These are phyloP conservation scores for Lentinula boryana DNA, from an alignment of 768 basidiomycete genomes.

Conservation along the genomic window DNA sequence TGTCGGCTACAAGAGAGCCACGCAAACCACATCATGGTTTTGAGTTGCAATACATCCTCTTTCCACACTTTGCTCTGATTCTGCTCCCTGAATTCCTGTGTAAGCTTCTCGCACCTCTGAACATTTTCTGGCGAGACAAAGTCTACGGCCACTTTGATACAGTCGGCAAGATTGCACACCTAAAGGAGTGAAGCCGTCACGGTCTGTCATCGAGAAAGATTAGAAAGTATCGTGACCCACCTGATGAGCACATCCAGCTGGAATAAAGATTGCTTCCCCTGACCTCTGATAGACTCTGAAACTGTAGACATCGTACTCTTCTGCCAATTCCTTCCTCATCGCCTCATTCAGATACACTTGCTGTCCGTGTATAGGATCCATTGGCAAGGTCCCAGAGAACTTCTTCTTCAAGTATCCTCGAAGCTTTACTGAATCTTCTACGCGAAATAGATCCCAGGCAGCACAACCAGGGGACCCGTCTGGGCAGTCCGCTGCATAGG, in stretches of 20 bases:
- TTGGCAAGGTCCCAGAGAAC: slow-evolving; percentile 44
- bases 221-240: slow-evolving; percentile 29
- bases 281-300: slow-evolving; percentile 85
- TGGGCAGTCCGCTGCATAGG: slow-evolving; percentile 51
- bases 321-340: slow-evolving; percentile 61
- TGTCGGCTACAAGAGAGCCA: slow-evolving; percentile 64
- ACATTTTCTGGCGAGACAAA: slow-evolving; percentile 96
- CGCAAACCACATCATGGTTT: slow-evolving; percentile 92
- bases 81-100: slow-evolving; percentile 84
- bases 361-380: slow-evolving; percentile 90
- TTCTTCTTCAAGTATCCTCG: slow-evolving; percentile 67
- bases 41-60: slow-evolving; percentile 86
- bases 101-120: slow-evolving; percentile 75
- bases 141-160: slow-evolving; percentile 92
- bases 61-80: slow-evolving; percentile 89
- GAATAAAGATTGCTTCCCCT: slow-evolving; percentile 93
- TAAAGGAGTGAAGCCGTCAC: slow-evolving; percentile 21
- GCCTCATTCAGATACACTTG: slow-evolving; percentile 75
- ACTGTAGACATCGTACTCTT: slow-evolving; percentile 65
- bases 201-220: neutral
- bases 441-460: slow-evolving; percentile 87
- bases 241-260: slow-evolving; percentile 91
- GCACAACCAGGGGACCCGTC: slow-evolving; percentile 74
- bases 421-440: slow-evolving; percentile 75
- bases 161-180: slow-evolving; percentile 92